A percentile compares a stretch with the other conserved stretches of the same genome.
Evolutionary conservation across 2,329 filamentous ascomycete genomes (phyloP).

Genomic region (Juglanconis sp.): DNA sequence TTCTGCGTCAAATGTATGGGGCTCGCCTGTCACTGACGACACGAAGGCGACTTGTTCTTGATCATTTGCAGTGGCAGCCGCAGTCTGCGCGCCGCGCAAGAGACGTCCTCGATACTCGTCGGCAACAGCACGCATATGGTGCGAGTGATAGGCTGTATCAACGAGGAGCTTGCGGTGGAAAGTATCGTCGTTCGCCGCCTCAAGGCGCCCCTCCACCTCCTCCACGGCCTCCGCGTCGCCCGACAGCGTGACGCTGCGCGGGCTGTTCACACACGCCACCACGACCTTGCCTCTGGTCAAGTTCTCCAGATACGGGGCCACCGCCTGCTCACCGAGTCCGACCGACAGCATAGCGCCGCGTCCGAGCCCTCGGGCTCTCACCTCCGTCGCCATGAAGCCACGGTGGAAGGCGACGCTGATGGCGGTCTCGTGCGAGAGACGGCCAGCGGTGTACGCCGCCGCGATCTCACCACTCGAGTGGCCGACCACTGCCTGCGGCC

Average conservation of each 20-base stretch:
- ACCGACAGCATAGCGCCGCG: constrained; percentile 21
- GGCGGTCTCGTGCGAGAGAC: neutral
- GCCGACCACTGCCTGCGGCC: constrained; percentile 31
- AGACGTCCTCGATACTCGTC: neutral
- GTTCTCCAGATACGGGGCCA: constrained; percentile 2
- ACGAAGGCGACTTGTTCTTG: neutral
- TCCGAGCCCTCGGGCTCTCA: neutral
- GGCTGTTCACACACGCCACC: constrained; percentile 45
- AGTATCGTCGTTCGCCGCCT: neutral
- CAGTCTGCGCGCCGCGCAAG: no score
- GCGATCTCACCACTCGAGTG: constrained; percentile 41
- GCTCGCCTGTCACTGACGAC: neutral
- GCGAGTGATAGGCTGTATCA: constrained; percentile 18
- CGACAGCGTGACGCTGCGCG: constrained; percentile 32
- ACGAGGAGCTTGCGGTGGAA: constrained; percentile 1
- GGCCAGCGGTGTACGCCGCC: constrained; percentile 34
- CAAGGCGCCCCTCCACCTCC: neutral
- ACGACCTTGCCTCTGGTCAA: constrained; percentile 25
- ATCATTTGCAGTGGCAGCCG: no score
- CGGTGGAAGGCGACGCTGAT: neutral
- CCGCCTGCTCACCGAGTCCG: constrained; percentile 2
- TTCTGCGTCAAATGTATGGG: neutral
- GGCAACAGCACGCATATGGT: constrained; percentile 12
- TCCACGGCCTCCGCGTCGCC: constrained; percentile 4
- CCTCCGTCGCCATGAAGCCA: constrained; percentile 1